phyloP scores from a whole-genome alignment of 202 grass and related monocot genomes.

The Bolboschoenoplectus hybrid region DNA sequence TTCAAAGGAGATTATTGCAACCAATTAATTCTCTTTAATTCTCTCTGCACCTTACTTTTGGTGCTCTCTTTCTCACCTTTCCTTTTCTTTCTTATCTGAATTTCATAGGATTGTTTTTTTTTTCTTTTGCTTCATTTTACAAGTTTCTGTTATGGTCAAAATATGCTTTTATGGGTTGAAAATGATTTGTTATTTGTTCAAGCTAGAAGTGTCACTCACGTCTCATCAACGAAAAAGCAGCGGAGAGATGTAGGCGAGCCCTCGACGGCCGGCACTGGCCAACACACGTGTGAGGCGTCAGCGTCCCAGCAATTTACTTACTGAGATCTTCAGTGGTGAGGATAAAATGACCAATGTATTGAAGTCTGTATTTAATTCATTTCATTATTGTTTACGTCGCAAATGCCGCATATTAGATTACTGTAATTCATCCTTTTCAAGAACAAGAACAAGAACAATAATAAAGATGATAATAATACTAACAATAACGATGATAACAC shows the following conservation, averaged over 20 bases:
- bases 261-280: not conserved
- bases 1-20: not conserved
- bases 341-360: not conserved
- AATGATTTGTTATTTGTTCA: no score
- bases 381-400: not conserved
- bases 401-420: not conserved
- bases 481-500: no score
- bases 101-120: not conserved
- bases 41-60: not conserved
- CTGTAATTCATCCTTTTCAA: not conserved
- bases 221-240: not conserved
- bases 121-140: not conserved
- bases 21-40: not conserved
- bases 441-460: no score
- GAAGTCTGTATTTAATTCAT: not conserved
- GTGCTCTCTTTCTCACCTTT: not conserved
- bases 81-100: not conserved
- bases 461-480: no score
- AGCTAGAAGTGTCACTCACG: no score
- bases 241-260: not conserved
- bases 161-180: not conserved
- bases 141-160: not conserved
- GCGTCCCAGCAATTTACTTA: not conserved
- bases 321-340: not conserved
- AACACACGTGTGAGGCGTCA: not conserved